These are phyloP conservation scores for Fimicolochytrium jonesii DNA, from an alignment of 192 early-diverging fungal genomes.

Conservation along the genomic window DNA sequence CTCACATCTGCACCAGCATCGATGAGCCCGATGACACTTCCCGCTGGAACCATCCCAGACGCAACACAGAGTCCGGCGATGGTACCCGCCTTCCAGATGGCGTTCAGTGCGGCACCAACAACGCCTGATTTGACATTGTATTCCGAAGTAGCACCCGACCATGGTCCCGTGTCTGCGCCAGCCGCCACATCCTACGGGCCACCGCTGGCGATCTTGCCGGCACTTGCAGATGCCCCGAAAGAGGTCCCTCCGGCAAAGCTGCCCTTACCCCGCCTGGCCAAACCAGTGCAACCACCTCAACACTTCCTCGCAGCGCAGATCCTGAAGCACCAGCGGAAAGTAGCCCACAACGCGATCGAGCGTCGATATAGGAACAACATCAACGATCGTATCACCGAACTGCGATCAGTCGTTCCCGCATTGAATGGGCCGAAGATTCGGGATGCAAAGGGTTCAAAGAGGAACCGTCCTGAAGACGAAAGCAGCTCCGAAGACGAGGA, in stretches of 20 bases:
- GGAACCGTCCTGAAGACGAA: constrained; percentile 47
- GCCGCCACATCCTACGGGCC: no score
- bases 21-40: no score
- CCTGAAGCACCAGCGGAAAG: constrained; percentile 62
- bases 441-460: constrained; percentile 32
- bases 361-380: constrained; percentile 94
- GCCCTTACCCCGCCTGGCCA: not conserved
- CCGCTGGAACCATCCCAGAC: no score
- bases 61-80: no score
- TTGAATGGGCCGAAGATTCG: constrained; percentile 51
- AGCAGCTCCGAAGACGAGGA: constrained; percentile 54
- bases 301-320: not conserved
- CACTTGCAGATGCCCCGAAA: no score
- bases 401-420: constrained; percentile 82
- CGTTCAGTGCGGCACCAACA: no score
- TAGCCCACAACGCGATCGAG: constrained; percentile 94
- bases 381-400: constrained; percentile 88
- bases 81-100: no score
- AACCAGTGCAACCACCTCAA: not conserved
- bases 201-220: no score
- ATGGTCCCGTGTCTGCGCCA: no score
- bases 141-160: no score
- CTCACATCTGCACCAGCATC: no score
- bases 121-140: no score
- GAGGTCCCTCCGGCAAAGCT: not conserved